Base-by-base conservation (phyloP, 805 yeast genomes). In the Alloascoidea hylecoeti region DNA sequence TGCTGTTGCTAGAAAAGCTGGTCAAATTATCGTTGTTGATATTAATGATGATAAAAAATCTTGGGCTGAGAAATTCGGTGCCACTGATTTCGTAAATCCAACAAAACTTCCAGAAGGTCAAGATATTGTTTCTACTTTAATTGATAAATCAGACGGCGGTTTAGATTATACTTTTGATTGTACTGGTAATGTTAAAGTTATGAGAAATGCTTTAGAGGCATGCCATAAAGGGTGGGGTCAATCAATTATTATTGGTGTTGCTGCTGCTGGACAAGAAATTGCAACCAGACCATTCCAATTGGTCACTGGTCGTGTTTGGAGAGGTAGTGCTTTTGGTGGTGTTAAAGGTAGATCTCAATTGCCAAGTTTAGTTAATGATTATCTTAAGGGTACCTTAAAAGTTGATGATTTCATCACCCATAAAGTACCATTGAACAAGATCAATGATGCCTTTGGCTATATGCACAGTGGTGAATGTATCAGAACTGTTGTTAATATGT, bases 221-320 rank as follows among this genome's bases (percentile, higher is more conserved):
- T 86, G 96, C 60, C 97, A 92, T 68, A 89, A 88, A 64, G 99
- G 99, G 47, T 92, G 98, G 96, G 99, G 99, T 62, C 75, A 78
- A 55, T 85, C 96, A 16, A 72, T 89, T 49, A 68, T 92, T 52
- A 92, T 92, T 56, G 98, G 98, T 60, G 99, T 92, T 49, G 99
- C 98, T 36, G 95, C 96, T 48, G 95, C 96, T 33, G 99, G 98
- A 47, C 70, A 86, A 63, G 97, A 92, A 65, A 88, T 94, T 46
- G 63, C 95, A 41, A 92, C 97, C 36, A 77, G 97, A 64, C 98
- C 99, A 44, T 92, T 92, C 83, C 97, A 89, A 68, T 75, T 92
- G 60, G 97, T 92, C 46, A 92, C 97, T 33, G 99, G 99, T 50
- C 79, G 98, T 65, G 95, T 83, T 38, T 89, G 98, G 97, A 82